Evolutionary conservation across 78 protist genomes (phyloP).

Genomic region (Tieghemostelium lacteum): DNA sequence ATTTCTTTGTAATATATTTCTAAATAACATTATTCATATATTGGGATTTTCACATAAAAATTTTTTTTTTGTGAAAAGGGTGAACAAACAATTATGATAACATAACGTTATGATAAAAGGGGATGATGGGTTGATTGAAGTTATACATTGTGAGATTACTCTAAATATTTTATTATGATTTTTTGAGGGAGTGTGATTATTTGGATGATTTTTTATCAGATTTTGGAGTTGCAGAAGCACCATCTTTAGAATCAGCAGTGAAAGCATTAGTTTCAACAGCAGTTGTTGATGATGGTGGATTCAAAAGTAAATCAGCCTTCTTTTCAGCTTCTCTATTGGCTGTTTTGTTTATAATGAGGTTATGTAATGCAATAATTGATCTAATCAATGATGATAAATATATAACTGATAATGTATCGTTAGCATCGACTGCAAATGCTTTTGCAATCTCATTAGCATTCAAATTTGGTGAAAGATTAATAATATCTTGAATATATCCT

Average conservation of each 20-base stretch:
- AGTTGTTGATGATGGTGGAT: constrained; percentile 35
- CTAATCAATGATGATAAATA: constrained; percentile 95
- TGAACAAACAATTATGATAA: too few relatives aligned
- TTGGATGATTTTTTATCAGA: too few relatives aligned
- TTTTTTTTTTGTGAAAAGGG: too few relatives aligned
- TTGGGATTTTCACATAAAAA: too few relatives aligned
- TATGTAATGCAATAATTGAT: constrained; percentile 95
- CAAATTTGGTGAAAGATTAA: constrained; percentile 95
- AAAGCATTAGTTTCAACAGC: constrained; percentile 1
- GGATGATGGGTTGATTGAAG: background rate
- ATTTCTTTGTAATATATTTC: too few relatives aligned
- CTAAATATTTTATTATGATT: too few relatives aligned
- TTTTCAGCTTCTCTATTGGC: constrained; percentile 83
- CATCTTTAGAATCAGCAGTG: too few relatives aligned
- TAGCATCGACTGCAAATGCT: constrained; percentile 88
- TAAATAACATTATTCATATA: too few relatives aligned
- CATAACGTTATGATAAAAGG: too few relatives aligned
- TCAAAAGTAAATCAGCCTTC: constrained; percentile 54
- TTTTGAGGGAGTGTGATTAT: too few relatives aligned
- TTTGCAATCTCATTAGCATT: constrained; percentile 57
- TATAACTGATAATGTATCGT: constrained; percentile 93
- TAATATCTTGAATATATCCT: constrained; percentile 93
- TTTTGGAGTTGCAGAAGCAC: too few relatives aligned
- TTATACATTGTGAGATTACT: too few relatives aligned
- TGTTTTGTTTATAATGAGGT: constrained; percentile 95